phyloP scores from a whole-genome alignment of 139 green algal species.

The Astrephomene gubernaculifera region DNA sequence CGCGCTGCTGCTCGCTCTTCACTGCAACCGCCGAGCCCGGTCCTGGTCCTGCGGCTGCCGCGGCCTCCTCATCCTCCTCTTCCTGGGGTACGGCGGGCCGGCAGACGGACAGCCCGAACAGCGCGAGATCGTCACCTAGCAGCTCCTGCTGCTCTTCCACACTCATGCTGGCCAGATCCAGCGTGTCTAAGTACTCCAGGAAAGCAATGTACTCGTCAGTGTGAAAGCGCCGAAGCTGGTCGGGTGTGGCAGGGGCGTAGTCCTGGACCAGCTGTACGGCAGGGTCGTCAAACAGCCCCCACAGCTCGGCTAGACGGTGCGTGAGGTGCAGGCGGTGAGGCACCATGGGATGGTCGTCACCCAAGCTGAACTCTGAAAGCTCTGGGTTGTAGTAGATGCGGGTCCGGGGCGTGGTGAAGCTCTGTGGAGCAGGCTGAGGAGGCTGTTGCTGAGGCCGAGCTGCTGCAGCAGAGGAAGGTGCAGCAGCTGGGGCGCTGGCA shows the following conservation, averaged over 20 bases:
- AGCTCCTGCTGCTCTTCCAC: constrained; percentile 37
- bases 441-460: not conserved
- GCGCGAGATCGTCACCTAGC: constrained; percentile 12
- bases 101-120: constrained; percentile 37
- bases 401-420: not conserved
- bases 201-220: constrained; percentile 40
- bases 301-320: constrained; percentile 87
- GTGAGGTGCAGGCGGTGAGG: constrained; percentile 93
- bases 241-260: constrained; percentile 18
- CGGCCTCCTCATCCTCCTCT: not conserved
- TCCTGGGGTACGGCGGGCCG: not conserved
- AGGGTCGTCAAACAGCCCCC: constrained; percentile 81
- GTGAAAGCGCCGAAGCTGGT: constrained; percentile 31
- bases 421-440: not conserved
- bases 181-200: constrained; percentile 31
- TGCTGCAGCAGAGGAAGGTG: not conserved
- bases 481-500: not conserved
- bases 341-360: constrained; percentile 84
- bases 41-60: not conserved
- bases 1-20: not conserved
- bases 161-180: constrained; percentile 19
- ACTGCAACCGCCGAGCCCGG: not conserved
- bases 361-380: constrained; percentile 83
- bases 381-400: constrained; percentile 88
- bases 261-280: constrained; percentile 56